Base-by-base conservation (phyloP, 2,329 filamentous ascomycete species). In the Coniosporium uncinatum region DNA sequence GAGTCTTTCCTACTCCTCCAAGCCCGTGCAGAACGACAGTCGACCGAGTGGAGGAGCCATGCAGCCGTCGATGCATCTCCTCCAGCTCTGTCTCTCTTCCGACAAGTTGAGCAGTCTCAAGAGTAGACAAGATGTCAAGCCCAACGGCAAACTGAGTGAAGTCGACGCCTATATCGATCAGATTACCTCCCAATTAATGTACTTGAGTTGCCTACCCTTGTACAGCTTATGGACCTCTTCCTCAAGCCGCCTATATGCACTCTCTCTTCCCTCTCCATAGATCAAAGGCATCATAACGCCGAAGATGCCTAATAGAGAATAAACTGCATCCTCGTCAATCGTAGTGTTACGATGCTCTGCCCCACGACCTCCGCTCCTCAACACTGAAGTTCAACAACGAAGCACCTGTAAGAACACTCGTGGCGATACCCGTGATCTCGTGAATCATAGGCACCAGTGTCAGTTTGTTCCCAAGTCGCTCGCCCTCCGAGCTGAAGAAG, bases 1-100 rank as follows among this genome's bases (percentile, higher is more conserved):
- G 61, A n/a, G 67, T 70, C 53, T 72, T 72, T 20, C 64, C 66
- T 22, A 71, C 69, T 3, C 67, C 67, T 14, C 67, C 65, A 3
- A 69, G 51, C 14, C 67, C 66, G 36, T 67, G 54, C 5, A 70
- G 46, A 21, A 64, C 51, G 27, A 58, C 52, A 19, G 35, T 38
- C 13, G 43, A 43, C 42, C 52, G 54, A 38, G 44, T 49, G 17
- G 50, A 49, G 45, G 58, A 42, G 19, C 52, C 42, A 11, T 37
- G 39, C 39, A 63, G 52, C 40, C 20, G 44, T 21, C 40, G 42
- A 34, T 54, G 52, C 41, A 65, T 63, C 18, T 21, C 20, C 29
- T 34, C 39, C 2, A 63, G 50, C 46, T 63, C 55, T 14, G 47
- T 33, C 35, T 55, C 41, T 49, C 58, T 52, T 29, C 51, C 57